Percentiles rank a stretch among this genome's conserved stretches.
Conservation (phyloP, 2,329 filamentous ascomycete genomes). For the Penicillium janthinellum region DNA sequence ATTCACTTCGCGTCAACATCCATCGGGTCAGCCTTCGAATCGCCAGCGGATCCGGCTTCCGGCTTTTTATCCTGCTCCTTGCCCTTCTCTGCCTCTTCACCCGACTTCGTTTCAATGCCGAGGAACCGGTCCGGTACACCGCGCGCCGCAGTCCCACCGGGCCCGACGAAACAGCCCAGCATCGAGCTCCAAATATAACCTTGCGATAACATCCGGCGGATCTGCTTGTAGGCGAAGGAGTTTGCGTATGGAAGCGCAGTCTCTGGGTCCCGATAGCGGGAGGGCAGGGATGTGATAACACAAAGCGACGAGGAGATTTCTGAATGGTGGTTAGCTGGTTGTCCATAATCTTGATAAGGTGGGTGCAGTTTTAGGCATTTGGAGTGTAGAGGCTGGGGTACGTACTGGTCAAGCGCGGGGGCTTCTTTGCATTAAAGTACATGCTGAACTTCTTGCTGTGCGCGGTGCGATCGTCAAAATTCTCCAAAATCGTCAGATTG, state of each 20-base stretch:
- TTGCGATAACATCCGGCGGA: constrained; percentile 71
- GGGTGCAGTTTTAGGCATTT: not conserved
- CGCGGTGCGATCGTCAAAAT: constrained; percentile 59
- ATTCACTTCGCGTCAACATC: constrained; percentile 14
- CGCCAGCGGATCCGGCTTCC: not conserved
- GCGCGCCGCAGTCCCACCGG: constrained; percentile 58
- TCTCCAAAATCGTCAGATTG: constrained; percentile 61
- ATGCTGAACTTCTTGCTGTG: constrained; percentile 58
- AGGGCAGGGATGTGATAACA: constrained; percentile 78
- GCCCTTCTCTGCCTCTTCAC: constrained; percentile 21
- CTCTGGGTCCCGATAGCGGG: constrained; percentile 79
- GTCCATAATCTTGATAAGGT: not conserved
- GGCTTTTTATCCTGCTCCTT: constrained; percentile 2
- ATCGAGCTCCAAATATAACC: constrained; percentile 81
- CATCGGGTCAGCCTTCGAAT: constrained; percentile 21
- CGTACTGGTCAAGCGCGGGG: constrained; percentile 51
- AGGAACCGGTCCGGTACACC: constrained; percentile 81
- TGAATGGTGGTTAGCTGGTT: constrained; percentile 22
- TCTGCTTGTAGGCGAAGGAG: constrained; percentile 73
- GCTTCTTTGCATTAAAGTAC: constrained; percentile 57
- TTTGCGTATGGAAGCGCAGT: constrained; percentile 84
- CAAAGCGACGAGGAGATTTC: constrained; percentile 61
- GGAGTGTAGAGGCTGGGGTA: constrained; percentile 11
- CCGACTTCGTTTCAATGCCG: constrained; percentile 21
- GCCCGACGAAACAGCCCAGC: constrained; percentile 81